Conservation (phyloP, 1,284 basidiomycete genomes). For the Pisolithus thermaeus region DNA sequence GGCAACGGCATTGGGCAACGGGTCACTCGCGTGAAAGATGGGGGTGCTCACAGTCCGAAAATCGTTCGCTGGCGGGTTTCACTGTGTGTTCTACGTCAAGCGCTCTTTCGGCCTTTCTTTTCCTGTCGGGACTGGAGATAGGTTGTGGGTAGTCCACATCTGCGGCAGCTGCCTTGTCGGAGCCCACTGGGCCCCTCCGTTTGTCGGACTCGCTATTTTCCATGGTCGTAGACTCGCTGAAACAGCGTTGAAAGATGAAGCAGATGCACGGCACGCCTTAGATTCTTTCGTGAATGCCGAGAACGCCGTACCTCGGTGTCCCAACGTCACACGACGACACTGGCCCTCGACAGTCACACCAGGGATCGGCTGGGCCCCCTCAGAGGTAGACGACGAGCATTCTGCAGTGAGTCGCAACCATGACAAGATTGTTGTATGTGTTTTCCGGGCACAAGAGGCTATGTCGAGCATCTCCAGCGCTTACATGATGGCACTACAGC, state of each 20-base stretch:
- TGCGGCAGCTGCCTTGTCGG: constrained; percentile 14
- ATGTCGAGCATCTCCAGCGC: neutral
- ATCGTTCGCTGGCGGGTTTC: neutral
- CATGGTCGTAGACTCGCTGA: constrained; percentile 19
- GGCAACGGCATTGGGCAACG: neutral
- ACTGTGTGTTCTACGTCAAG: constrained; percentile 9
- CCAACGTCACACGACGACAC: too few species aligned
- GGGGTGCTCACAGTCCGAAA: neutral
- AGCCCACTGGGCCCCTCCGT: constrained; percentile 12
- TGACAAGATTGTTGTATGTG: neutral
- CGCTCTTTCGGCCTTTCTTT: constrained; percentile 23
- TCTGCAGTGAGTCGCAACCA: neutral
- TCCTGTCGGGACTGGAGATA: constrained; percentile 14
- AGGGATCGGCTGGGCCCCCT: neutral
- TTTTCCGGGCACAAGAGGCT: too few species aligned
- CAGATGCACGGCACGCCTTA: too few species aligned
- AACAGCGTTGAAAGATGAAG: too few species aligned
- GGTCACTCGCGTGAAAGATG: neutral
- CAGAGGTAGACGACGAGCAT: neutral
- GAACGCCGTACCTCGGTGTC: too few species aligned
- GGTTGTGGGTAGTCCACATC: constrained; percentile 8
- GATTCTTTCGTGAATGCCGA: too few species aligned
- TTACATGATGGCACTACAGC: neutral
- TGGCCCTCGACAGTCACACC: too few species aligned
- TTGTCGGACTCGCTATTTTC: constrained; percentile 23